Evolutionary conservation across 257 asterid genomes (phyloP), one percentile per base, ranked within the genome.

Genomic region (Salvia splendens): DNA sequence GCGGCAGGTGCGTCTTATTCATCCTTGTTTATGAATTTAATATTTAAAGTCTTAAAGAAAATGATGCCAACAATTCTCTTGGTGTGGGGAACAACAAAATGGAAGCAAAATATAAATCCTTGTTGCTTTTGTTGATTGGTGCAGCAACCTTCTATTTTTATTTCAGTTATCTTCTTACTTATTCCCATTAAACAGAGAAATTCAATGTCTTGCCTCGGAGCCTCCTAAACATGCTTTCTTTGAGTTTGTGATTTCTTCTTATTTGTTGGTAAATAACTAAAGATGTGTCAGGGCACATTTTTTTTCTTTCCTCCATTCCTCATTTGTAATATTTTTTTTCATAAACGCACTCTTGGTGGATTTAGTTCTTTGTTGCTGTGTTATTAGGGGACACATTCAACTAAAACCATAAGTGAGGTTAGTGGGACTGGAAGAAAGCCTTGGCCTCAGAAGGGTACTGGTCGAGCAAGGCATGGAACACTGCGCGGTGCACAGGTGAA

Each of bases 401-500:
- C 97, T 12, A 88, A 93, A 88, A 88, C 90, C 64, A 79, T 86
- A 33, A 88, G 97, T 66, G 97, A 93, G 83, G 99, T 93, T 60
- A 90, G 97, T 77, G 99, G 99, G 61, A 88, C 96, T 58, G 99
- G 99, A 24, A 81, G 86, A 79, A 93, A 90, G 71, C 99, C 99
- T 17, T 93, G 90, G 89, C 56, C 9, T 40, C 99, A 90, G 77
- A 90, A 93, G 82, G 96, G 97, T 51, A 81, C 92, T 42, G 99
- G 99, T 70, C 84, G 92, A 78, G 97, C 99, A 12, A 86, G 97
- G 79, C 93, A 85, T 71, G 96, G 96, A 70, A 82, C 99, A 45
- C 54, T 86, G 71, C 90, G 95, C 45, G 89, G 97, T 51, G 78
- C 93, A 72, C 97, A 92, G 93, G 98, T 92, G 14, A 71, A 72